Evolutionary conservation across 1,284 basidiomycete species (phyloP), one percentile per base, ranked within the genome.

Genomic region (Salmacisia buchloeana): DNA sequence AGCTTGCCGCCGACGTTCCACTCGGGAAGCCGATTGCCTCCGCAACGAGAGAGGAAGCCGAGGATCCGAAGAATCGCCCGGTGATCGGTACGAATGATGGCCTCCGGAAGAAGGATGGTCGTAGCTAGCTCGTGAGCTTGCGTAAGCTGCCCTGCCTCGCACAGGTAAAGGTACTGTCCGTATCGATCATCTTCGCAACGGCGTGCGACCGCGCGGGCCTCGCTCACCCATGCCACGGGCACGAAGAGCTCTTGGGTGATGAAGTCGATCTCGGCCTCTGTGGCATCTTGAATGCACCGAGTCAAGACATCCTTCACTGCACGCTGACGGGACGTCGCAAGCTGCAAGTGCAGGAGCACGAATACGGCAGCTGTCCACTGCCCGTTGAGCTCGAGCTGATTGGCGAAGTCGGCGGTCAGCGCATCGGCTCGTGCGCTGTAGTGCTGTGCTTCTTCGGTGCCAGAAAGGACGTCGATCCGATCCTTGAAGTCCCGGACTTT

Each of bases 341-440:
- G 85, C 78, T 94, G 90, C 15, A 98, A 82, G 80, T 97, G 94
- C 60, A 97, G 82, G 63, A 97, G 82, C 9, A 97, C 89, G 77
- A 97, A 97, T 0, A 86, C 85, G 2, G 93, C 89, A 82, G 92
- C 90, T 69, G 89, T 88, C 80, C 94, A 86, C 83, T 89, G 83
- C 12, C 89, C 92, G 60, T 86, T 81, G 61, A 85, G 84, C 81
- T 97, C 94, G 63, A 98, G 82, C 80, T 97, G 92, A 52, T 85
- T 84, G 0, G 94, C 93, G 78, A 96, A 98, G 60, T 85, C 86
- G 66, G 86, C 87, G 2, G 92, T 88, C 29, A 97, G 81, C 36
- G 86, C 78, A 81, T 97, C 92, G 1, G 93, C 93, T 58, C 84
- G 87, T 1, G 88, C 87, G 78, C 70, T 72, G 60, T 72, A 72